Evolutionary conservation across 371 early-diverging fungal species (phyloP).

Genomic region (Zopfochytrium polystomum): DNA sequence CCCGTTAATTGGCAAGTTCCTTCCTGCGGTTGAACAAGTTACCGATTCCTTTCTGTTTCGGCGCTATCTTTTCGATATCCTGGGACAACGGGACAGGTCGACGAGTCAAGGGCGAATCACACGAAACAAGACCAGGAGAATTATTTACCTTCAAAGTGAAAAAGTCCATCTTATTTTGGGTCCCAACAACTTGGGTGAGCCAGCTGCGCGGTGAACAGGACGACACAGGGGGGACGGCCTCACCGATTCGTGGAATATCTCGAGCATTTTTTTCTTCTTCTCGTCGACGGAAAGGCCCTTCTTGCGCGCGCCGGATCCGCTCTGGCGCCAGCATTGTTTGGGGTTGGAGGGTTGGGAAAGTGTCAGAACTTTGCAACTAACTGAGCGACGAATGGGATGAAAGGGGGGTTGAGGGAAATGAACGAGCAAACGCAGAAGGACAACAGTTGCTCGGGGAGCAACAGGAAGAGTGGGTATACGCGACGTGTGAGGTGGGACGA

Average conservation of each 20-base stretch:
- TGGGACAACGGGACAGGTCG: background rate
- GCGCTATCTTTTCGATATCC: constrained; percentile 88
- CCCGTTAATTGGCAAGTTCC: too few relatives aligned
- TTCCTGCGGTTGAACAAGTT: too few relatives aligned
- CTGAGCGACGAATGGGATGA: too few relatives aligned
- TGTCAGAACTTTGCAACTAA: too few relatives aligned
- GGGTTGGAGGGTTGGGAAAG: too few relatives aligned
- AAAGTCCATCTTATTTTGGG: background rate
- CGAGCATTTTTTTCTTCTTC: constrained; percentile 73
- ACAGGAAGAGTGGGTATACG: too few relatives aligned
- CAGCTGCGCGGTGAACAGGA: constrained; percentile 4
- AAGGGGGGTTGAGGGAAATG: too few relatives aligned
- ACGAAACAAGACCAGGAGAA: too few relatives aligned
- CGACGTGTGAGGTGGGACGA: too few relatives aligned
- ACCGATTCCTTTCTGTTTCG: constrained; percentile 85
- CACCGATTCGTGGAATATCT: constrained; percentile 78
- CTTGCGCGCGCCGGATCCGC: constrained; percentile 20
- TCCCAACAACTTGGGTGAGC: background rate
- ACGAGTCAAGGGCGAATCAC: background rate
- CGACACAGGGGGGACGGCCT: background rate
- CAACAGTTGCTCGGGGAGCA: too few relatives aligned
- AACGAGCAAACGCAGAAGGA: too few relatives aligned
- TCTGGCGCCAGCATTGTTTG: too few relatives aligned
- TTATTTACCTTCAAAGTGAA: background rate
- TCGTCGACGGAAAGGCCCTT: constrained; percentile 71